These are phyloP conservation scores for Apostasia ramifera DNA, from an alignment of 106 monocot genomes.

Conservation along the genomic window DNA sequence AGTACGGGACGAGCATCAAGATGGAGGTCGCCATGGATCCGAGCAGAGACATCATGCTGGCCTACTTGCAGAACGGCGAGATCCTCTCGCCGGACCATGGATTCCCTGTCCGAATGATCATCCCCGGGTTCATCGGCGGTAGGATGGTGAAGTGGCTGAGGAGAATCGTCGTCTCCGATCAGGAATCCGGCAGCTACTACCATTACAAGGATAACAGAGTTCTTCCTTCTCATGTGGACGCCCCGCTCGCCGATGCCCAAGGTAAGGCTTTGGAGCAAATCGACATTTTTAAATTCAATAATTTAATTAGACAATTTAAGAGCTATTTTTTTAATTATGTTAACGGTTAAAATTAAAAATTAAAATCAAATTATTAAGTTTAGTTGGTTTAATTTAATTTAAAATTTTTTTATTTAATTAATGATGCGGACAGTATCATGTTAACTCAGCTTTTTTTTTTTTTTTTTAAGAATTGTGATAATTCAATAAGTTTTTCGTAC, in stretches of 20 bases:
- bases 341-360: not conserved
- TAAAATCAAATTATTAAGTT: too few species aligned
- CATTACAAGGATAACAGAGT: slow-evolving; percentile 84
- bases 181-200: slow-evolving; percentile 68
- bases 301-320: not conserved
- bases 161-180: slow-evolving; percentile 49
- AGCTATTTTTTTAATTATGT: not conserved
- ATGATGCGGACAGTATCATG: too few species aligned
- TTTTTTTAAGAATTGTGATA: too few species aligned
- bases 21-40: slow-evolving; percentile 88
- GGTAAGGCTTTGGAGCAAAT: slow-evolving; percentile 14
- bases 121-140: slow-evolving; percentile 90
- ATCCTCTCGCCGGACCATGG: slow-evolving; percentile 78
- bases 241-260: slow-evolving; percentile 71
- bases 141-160: slow-evolving; percentile 98
- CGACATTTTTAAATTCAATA: not conserved
- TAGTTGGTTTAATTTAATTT: too few species aligned
- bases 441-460: too few species aligned
- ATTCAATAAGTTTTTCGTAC: too few species aligned
- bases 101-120: slow-evolving; percentile 78
- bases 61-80: slow-evolving; percentile 92
- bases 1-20: slow-evolving; percentile 77
- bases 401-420: too few species aligned
- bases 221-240: slow-evolving; percentile 68
- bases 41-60: slow-evolving; percentile 64